phyloP scores from a whole-genome alignment of 805 yeast species.

The Zygosaccharomyces bisporus region DNA sequence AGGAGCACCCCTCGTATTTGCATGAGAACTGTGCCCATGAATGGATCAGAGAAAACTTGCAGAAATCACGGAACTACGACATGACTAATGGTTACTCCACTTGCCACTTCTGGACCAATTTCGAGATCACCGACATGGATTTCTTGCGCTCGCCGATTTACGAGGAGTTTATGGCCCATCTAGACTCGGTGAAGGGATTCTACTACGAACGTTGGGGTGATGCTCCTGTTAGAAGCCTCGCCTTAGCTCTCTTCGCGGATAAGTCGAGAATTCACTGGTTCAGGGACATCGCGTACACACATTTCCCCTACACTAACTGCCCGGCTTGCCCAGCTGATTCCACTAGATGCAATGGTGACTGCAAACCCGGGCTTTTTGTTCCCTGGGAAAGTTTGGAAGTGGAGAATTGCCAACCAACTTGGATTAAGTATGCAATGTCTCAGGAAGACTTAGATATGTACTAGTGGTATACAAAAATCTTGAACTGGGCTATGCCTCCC shows the following conservation, averaged over 20 bases:
- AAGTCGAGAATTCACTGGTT: slow-evolving; percentile 76
- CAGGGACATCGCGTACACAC: slow-evolving; percentile 75
- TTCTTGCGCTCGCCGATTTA: slow-evolving; percentile 71
- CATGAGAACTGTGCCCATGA: slow-evolving; percentile 56
- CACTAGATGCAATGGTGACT: slow-evolving; percentile 45
- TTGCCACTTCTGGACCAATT: slow-evolving; percentile 90
- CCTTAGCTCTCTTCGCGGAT: slow-evolving; percentile 67
- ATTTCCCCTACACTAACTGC: slow-evolving; percentile 71
- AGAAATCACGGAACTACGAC: slow-evolving; percentile 45
- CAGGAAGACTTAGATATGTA: slow-evolving; percentile 30
- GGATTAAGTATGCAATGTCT: slow-evolving; percentile 51
- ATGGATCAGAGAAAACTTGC: slow-evolving; percentile 58
- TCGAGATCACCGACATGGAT: slow-evolving; percentile 82
- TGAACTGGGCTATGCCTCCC: neutral
- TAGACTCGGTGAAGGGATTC: slow-evolving; percentile 73
- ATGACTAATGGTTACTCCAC: slow-evolving; percentile 47
- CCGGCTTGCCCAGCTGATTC: slow-evolving; percentile 45
- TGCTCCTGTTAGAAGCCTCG: slow-evolving; percentile 84
- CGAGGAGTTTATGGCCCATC: slow-evolving; percentile 53
- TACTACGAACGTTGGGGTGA: slow-evolving; percentile 94
- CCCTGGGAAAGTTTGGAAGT: slow-evolving; percentile 48
- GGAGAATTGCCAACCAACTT: slow-evolving; percentile 72
- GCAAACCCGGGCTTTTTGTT: slow-evolving; percentile 54
- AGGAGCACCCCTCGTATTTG: slow-evolving; percentile 53
- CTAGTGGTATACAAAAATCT: neutral